Evolutionary conservation across 1,139 yeast genomes (phyloP), one percentile per base, ranked within the genome.

Genomic region (Kazachstania sp.): DNA sequence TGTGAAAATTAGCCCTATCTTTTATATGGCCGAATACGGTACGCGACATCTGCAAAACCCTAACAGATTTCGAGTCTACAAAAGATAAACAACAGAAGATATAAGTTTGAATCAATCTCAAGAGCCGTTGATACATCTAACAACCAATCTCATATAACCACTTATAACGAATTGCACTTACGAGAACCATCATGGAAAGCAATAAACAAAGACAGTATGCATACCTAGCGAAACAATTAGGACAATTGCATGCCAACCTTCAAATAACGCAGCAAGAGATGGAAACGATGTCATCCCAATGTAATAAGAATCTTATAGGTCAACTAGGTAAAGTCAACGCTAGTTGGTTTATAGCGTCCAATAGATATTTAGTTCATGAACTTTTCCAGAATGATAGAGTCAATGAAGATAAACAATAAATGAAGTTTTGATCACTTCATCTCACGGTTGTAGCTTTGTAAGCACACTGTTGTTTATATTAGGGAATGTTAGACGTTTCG

Each of bases 321-420:
- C 65, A 62, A 44, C 45, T 64, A 29, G 67, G 67, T 4, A 61
- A 59, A 44, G 54, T 59, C 2, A 62, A 63, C 38, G 60, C 64
- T 4, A 55, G 63, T 42, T 59, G 64, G 62, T 55, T 64, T 34
- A 59, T 61, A 35, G 63, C 66, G 6, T 58, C 65, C 28, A 57
- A 61, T 43, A 51, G 60, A 37, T 59, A 56, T 47, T 55, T 60
- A 29, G 37, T 40, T 4, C 44, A 45, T 20, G 47, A 45, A 23
- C 37, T 45, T 15, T 45, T 45, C 11, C 43, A 45, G 18, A 43
- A 37, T n/a, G 41, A 31, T 11, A n/a, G 18, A 32, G 18, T 12
- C 1, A 15, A 18, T 32, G 36, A 32, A 15, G 36, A 32, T 9
- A 32, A 32, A 32, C 18, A 23, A 39, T 16, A 18, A 30, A 18